Percentiles rank a stretch among this genome's conserved stretches.
Evolutionary conservation across 129 eudicot species (phyloP).

Genomic region (Glebionis coronaria): DNA sequence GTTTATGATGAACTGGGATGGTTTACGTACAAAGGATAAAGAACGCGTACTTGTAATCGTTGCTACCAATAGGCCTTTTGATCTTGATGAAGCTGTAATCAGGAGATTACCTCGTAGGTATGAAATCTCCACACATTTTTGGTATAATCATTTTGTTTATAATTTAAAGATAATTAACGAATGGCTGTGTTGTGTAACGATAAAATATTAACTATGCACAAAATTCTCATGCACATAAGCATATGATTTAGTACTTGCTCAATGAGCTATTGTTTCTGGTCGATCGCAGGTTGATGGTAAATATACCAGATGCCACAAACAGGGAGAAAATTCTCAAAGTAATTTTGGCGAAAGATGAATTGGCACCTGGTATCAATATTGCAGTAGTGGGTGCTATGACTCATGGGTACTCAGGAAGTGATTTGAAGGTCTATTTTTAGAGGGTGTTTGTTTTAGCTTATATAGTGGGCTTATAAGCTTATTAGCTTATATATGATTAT

Average conservation of each 20-base stretch:
- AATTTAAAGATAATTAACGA: not conserved
- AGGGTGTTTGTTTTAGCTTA: too few species aligned
- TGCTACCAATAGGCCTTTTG: conserved; percentile 87
- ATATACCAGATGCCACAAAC: conserved; percentile 74
- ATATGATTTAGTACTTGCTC: not conserved
- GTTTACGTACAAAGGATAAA: conserved; percentile 76
- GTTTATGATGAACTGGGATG: conserved; percentile 93
- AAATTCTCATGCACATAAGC: too few species aligned
- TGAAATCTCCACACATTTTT: not conserved
- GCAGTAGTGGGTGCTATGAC: conserved; percentile 75
- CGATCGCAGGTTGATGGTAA: conserved; percentile 76
- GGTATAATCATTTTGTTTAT: not conserved
- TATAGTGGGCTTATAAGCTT: too few species aligned
- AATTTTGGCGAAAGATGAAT: conserved; percentile 77
- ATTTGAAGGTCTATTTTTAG: conserved; percentile 68
- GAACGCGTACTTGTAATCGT: conserved; percentile 89
- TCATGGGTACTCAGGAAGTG: conserved; percentile 92
- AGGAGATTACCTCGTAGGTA: conserved; percentile 87
- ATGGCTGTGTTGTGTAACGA: not conserved
- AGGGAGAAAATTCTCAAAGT: conserved; percentile 77
- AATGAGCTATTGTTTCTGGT: not conserved
- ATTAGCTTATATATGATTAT: too few species aligned
- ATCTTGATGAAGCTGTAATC: conserved; percentile 92
- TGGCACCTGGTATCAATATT: conserved; percentile 64
- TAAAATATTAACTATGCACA: not conserved